Percentiles rank a stretch among this genome's conserved stretches.
Evolutionary conservation across 371 early-diverging fungal species (phyloP).

Genomic region (Mortierella sp.): DNA sequence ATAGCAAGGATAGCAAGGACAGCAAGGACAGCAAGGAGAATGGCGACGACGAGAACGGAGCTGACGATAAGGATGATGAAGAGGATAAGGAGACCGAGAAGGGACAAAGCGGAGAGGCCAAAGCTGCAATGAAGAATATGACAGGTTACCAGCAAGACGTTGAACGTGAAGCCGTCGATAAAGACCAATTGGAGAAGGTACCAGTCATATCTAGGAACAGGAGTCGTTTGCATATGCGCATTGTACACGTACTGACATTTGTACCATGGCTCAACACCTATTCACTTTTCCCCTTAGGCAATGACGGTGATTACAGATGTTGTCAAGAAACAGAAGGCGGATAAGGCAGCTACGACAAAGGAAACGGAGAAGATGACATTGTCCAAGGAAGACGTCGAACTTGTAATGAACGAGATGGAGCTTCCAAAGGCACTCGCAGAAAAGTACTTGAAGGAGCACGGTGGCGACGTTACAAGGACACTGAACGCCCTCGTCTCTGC

Average conservation of each 20-base stretch:
- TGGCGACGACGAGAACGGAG: constrained; percentile 28
- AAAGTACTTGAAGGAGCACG: constrained; percentile 49
- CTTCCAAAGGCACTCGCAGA: constrained; percentile 43
- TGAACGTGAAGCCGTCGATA: constrained; percentile 41
- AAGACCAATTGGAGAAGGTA: constrained; percentile 45
- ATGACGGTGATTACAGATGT: constrained; percentile 45
- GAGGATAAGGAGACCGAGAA: constrained; percentile 36
- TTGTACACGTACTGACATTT: not conserved
- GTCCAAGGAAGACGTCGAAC: constrained; percentile 45
- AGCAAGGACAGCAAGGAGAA: constrained; percentile 43
- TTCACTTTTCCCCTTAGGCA: constrained; percentile 12
- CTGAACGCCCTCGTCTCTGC: constrained; percentile 40
- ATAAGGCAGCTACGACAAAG: constrained; percentile 34
- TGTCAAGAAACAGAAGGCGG: constrained; percentile 50
- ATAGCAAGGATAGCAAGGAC: constrained; percentile 13
- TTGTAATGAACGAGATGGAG: constrained; percentile 47
- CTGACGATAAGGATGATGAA: constrained; percentile 42
- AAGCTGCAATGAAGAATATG: constrained; percentile 55
- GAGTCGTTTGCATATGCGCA: not conserved
- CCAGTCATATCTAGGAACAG: not conserved
- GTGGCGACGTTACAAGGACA: constrained; percentile 38
- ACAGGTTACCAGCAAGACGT: constrained; percentile 41
- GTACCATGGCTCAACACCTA: not conserved
- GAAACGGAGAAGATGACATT: constrained; percentile 35
- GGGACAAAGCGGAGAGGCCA: constrained; percentile 50